Conservation (phyloP, 495 filamentous ascomycete species). For the Aspergillus sclerotiicarbonarius region DNA sequence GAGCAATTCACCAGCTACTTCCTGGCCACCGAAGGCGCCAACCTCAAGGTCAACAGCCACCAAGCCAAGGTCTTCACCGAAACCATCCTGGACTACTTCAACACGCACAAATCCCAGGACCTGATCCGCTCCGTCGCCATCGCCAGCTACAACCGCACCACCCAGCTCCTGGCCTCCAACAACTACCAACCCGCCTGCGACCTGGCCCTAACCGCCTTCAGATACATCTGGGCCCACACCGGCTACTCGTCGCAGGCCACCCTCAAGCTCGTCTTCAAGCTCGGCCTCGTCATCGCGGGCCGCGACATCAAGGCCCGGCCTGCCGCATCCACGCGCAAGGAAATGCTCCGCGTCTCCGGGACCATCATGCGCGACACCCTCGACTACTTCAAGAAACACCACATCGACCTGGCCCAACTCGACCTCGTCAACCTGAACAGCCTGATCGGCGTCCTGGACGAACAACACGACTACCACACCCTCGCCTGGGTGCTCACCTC, state of each 20-base stretch:
- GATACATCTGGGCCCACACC: conserved; percentile 19
- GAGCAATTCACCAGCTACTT: conserved; percentile 29
- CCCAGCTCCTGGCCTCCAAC: conserved; percentile 24
- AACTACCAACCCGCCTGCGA: conserved; percentile 29
- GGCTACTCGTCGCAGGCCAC: conserved; percentile 13
- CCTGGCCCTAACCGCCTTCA: conserved; percentile 31
- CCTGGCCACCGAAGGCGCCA: conserved; percentile 28
- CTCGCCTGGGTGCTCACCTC: conserved; percentile 35
- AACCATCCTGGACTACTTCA: conserved; percentile 33
- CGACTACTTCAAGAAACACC: conserved; percentile 13
- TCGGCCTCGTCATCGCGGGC: conserved; percentile 20
- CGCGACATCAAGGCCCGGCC: conserved; percentile 10
- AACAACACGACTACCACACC: conserved; percentile 37
- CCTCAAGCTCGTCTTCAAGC: conserved; percentile 21
- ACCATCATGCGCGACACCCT: conserved; percentile 21
- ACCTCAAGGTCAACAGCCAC: conserved; percentile 21
- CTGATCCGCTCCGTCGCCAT: conserved; percentile 40
- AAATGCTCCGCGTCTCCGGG: conserved; percentile 13
- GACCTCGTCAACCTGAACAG: conserved; percentile 32
- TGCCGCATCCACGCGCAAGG: conserved; percentile 3
- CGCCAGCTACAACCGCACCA: conserved; percentile 32
- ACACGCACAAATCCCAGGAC: conserved; percentile 29
- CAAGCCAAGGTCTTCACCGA: conserved; percentile 31
- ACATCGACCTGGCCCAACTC: conserved; percentile 29
- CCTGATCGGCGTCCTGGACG: conserved; percentile 34